Base-by-base conservation (phyloP, 176 grass and related monocot genomes). In the Chloris gayana region DNA sequence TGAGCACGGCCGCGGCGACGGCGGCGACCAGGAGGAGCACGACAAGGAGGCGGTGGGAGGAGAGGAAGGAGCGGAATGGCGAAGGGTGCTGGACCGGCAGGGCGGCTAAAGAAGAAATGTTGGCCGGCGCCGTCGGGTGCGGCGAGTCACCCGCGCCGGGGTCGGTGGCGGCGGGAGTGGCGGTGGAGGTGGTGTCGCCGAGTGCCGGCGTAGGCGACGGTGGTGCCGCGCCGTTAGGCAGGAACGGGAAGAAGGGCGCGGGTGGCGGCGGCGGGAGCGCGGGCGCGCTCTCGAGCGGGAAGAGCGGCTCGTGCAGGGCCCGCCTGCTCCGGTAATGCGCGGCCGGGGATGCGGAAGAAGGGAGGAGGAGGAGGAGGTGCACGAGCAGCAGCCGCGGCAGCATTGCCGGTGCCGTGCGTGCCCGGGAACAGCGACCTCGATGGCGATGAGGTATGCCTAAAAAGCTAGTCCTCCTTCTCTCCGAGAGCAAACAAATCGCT, bases 251-350 rank as follows among this genome's bases (percentile, higher is more conserved):
- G 75, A 86, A 90, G 2, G 78, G 83, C 66, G 77, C 58, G 12
- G 88, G 88, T 0, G 81, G 84, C 9, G 85, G 89, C 0, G 81
- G 77, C 42, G 85, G 85, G 29, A 70, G 72, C 22, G 80, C 29
- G 0, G 84, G 88, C 29, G 80, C 25, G 84, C 74, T 83, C 44
- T 90, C 81, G 3, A 88, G 72, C 0, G 89, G 89, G 85, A 84
- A 88, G 22, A 91, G 67, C 50, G 89, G 89, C 61, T 91, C 85
- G 77, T 88, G 89, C 72, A 91, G 85, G 37, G 50, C 59, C 56
- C 89, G 77, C 61, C 89, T 76, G 72, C 67, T 33, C 24, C n/a
- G 34, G 78, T 72, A 25, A 14, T 24, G 37, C 53, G 59, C 70
- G 8, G 64, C 64, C 14, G 46, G 33, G 31, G 64, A 80, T 45